These are phyloP conservation scores for Wolfiporia cocos DNA, from an alignment of 1,284 basidiomycete genomes.

Conservation along the genomic window DNA sequence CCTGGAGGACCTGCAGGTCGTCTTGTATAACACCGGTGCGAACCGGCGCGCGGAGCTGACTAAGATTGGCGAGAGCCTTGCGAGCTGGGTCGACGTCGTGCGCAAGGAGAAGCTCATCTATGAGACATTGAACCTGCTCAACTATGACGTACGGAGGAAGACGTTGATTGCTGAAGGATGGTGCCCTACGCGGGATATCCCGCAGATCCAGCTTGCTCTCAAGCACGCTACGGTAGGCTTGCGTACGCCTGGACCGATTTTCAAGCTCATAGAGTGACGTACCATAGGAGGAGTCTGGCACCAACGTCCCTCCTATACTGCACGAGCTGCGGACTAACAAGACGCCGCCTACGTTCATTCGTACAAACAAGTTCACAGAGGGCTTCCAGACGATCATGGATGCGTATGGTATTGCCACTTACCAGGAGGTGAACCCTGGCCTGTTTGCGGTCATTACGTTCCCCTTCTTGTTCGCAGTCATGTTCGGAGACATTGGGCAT, in stretches of 20 bases:
- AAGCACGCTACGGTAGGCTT: slow-evolving; percentile 80
- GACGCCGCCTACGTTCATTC: slow-evolving; percentile 93
- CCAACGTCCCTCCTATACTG: slow-evolving; percentile 87
- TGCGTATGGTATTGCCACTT: slow-evolving; percentile 91
- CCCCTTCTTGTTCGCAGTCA: slow-evolving; percentile 98
- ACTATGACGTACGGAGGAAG: slow-evolving; percentile 90
- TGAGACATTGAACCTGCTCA: slow-evolving; percentile 91
- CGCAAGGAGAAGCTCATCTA: slow-evolving; percentile 95
- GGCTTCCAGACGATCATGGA: slow-evolving; percentile 99
- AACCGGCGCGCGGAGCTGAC: slow-evolving; percentile 84
- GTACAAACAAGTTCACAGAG: slow-evolving; percentile 95
- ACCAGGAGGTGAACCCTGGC: slow-evolving; percentile 98
- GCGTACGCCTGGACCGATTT: neutral
- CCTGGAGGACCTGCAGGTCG: slow-evolving; percentile 89
- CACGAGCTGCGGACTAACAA: slow-evolving; percentile 89
- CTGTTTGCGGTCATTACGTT: slow-evolving; percentile 93
- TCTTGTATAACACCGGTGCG: slow-evolving; percentile 86
- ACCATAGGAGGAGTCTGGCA: slow-evolving; percentile 84
- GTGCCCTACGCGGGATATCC: slow-evolving; percentile 92
- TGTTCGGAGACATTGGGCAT: slow-evolving; percentile 99
- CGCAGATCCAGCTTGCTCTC: slow-evolving; percentile 82
- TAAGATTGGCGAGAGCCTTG: slow-evolving; percentile 81
- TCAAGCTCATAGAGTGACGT: slow-evolving; percentile 1
- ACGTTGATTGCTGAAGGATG: slow-evolving; percentile 97
- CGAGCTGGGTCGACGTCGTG: slow-evolving; percentile 92